A percentile compares a stretch with the other conserved stretches of the same genome.
Evolutionary conservation across 2,329 filamentous ascomycete species (phyloP).

Genomic region (Dactylellina haptotyla): DNA sequence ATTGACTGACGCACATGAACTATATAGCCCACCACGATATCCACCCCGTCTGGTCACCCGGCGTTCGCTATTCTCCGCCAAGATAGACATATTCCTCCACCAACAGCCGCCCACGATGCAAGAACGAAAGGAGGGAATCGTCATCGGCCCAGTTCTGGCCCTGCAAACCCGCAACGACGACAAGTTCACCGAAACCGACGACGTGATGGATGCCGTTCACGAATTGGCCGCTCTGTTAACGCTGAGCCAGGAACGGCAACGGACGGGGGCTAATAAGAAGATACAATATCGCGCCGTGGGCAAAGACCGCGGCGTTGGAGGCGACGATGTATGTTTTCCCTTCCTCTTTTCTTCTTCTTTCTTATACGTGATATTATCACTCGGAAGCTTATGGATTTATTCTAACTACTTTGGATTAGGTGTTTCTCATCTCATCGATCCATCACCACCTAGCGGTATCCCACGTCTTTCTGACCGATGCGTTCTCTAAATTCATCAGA

Average conservation of each 20-base stretch:
- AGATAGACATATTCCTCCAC: slow-evolving; percentile 44
- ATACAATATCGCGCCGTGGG: slow-evolving; percentile 25
- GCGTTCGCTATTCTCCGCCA: slow-evolving; percentile 38
- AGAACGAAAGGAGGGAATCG: slow-evolving; percentile 43
- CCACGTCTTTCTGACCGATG: slow-evolving; percentile 55
- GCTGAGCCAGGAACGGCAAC: slow-evolving; percentile 32
- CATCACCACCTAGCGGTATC: slow-evolving; percentile 57
- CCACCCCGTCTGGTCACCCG: slow-evolving; percentile 34
- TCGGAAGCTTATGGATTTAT: background rate
- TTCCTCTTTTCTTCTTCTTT: background rate
- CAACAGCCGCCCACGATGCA: slow-evolving; percentile 40
- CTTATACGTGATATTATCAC: background rate
- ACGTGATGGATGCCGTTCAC: slow-evolving; percentile 39
- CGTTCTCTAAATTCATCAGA: slow-evolving; percentile 57
- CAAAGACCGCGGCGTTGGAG: slow-evolving; percentile 15
- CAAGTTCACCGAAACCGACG: slow-evolving; percentile 42
- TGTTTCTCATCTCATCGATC: slow-evolving; percentile 57
- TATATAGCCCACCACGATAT: slow-evolving; percentile 35
- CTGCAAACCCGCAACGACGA: slow-evolving; percentile 50
- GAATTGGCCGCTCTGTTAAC: slow-evolving; percentile 37
- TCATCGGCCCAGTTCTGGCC: slow-evolving; percentile 34
- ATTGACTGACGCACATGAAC: no score
- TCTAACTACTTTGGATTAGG: slow-evolving; percentile 13
- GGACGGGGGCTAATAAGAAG: slow-evolving; percentile 31
- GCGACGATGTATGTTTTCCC: slow-evolving; percentile 38